Evolutionary conservation across 257 asterid species (phyloP), one percentile per base, ranked within the genome.

Genomic region (Ilex aquifolium): DNA sequence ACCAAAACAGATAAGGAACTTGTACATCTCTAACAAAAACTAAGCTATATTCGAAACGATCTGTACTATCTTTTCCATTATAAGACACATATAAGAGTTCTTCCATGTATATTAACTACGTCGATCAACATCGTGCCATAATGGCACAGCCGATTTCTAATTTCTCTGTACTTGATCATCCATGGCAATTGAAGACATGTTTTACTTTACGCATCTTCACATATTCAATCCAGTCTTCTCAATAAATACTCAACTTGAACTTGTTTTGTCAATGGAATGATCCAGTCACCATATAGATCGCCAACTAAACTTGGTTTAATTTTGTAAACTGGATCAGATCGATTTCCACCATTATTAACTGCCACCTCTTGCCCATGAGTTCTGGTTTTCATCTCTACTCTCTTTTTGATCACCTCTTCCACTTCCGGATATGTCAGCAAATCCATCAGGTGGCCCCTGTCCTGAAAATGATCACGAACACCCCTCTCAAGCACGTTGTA

Each of bases 241-340:
- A 87, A 67, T 9, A 92, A 74, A 71, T 92, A 92, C 77, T 83
- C 76, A 27, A 86, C 82, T 79, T 91, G 96, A 50, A 91, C 98
- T 73, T 87, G 86, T 82, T 91, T 91, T 2, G 97, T 92, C 66
- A 89, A 70, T 11, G 99, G 99, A 97, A 92, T 92, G 74, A 92
- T 87, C 96, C 96, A 92, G 32, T 83, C 84, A 65, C 88, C 85
- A 36, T 86, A 92, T 0, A 92, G 70, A 61, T 73, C 84, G 44
- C 85, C 96, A 57, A 92, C 89, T 21, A 92, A 76, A 69, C 72
- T 30, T 7, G 97, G 99, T 42, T 82, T 82, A 50, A 92, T 83
- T 70, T 81, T 87, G 87, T 87, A 89, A 11, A 82, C 85, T 0
- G 83, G 81, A 17, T 74, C 83, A 0, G 55, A 51, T 57, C 65